Percentiles rank a stretch among this genome's conserved stretches.
These are phyloP conservation scores for Lepidium campestre DNA, from an alignment of 441 rosid genomes.

Conservation along the genomic window DNA sequence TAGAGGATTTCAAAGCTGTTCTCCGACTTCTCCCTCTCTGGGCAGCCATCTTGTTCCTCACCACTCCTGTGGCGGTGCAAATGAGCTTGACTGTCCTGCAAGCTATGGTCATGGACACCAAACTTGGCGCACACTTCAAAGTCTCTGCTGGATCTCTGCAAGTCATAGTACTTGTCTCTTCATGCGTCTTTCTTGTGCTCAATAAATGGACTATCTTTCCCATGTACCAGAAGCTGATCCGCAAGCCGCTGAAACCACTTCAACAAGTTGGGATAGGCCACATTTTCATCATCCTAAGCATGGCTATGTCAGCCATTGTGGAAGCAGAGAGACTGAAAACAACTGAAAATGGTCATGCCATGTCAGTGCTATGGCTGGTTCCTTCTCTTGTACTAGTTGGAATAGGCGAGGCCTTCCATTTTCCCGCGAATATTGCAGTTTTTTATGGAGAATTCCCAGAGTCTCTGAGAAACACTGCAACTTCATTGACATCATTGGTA, in stretches of 20 bases:
- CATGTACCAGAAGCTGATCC: constrained; percentile 27
- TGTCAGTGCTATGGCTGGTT: constrained; percentile 37
- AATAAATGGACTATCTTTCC: constrained; percentile 30
- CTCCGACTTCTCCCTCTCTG: constrained; percentile 45
- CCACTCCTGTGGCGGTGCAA: constrained; percentile 33
- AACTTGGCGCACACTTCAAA: constrained; percentile 32
- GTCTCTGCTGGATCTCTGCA: constrained; percentile 39
- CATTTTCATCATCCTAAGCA: not conserved
- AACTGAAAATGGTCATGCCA: not conserved
- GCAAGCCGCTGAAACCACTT: not conserved
- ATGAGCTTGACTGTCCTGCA: constrained; percentile 35
- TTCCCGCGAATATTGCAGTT: constrained; percentile 35
- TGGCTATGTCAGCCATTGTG: not conserved
- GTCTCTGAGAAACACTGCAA: constrained; percentile 33
- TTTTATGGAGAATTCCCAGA: constrained; percentile 48
- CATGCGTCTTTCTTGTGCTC: constrained; percentile 20
- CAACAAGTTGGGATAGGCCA: not conserved
- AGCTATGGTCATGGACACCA: constrained; percentile 39
- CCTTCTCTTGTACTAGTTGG: constrained; percentile 40
- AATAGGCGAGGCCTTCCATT: constrained; percentile 37
- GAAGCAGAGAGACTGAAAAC: not conserved
- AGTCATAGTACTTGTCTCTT: constrained; percentile 20
- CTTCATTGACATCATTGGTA: constrained; percentile 36
- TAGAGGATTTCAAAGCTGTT: constrained; percentile 62
- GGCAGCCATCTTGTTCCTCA: constrained; percentile 42